These are phyloP conservation scores for Neurospora sp. DNA, from an alignment of 2,329 filamentous ascomycete genomes.

Conservation along the genomic window DNA sequence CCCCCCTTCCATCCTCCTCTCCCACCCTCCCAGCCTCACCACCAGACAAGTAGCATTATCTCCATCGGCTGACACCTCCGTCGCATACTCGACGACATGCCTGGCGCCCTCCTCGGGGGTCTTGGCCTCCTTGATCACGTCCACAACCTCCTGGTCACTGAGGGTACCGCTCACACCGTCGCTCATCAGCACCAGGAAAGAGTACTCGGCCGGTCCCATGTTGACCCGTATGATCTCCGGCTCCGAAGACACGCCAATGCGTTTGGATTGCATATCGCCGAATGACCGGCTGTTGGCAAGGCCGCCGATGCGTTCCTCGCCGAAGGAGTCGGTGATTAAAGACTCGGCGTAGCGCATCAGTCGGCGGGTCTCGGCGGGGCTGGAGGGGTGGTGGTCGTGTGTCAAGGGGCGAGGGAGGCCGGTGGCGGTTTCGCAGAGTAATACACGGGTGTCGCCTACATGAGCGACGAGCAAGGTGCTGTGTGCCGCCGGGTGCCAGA, in stretches of 20 bases:
- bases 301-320: constrained; percentile 89
- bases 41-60: constrained; percentile 64
- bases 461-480: constrained; percentile 81
- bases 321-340: constrained; percentile 92
- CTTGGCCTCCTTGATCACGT: constrained; percentile 85
- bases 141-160: constrained; percentile 89
- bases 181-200: constrained; percentile 78
- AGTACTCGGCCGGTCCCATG: constrained; percentile 73
- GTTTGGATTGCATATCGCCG: constrained; percentile 84
- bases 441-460: constrained; percentile 84
- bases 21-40: constrained; percentile 59
- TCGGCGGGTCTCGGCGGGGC: constrained; percentile 71
- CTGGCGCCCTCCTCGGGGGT: constrained; percentile 80
- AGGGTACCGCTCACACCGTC: constrained; percentile 85
- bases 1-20: constrained; percentile 70
- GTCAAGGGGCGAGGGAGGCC: constrained; percentile 75
- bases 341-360: constrained; percentile 72
- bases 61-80: constrained; percentile 62
- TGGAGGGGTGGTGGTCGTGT: constrained; percentile 85
- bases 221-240: constrained; percentile 78
- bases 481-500: constrained; percentile 85
- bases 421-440: constrained; percentile 79
- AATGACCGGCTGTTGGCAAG: constrained; percentile 92
- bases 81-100: constrained; percentile 77
- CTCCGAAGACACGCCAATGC: constrained; percentile 88